Conservation (phyloP, 768 basidiomycete genomes). For the Leccinum truebloodii region DNA sequence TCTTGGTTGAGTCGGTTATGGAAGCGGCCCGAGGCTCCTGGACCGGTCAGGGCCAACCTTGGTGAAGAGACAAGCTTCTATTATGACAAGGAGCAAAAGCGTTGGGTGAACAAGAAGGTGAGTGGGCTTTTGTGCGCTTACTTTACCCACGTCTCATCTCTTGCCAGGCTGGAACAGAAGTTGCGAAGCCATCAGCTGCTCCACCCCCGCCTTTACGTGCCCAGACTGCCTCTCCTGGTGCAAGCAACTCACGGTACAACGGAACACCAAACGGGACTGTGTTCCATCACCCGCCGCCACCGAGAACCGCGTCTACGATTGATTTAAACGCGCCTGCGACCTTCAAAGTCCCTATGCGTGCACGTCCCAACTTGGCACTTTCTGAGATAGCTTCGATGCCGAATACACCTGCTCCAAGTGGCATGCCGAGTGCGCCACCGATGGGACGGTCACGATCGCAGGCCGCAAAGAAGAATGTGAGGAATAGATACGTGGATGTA, state of each 20-base stretch:
- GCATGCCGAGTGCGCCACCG: conserved; percentile 35
- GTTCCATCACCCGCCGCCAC: conserved; percentile 22
- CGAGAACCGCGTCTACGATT: conserved; percentile 63
- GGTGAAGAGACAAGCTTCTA: conserved; percentile 91
- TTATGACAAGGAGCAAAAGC: conserved; percentile 92
- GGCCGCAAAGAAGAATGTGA: conserved; percentile 69
- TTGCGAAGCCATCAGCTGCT: conserved; percentile 52
- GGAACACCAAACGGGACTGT: conserved; percentile 28
- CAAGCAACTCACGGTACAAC: conserved; percentile 38
- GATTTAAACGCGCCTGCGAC: conserved; percentile 57
- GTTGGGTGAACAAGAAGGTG: conserved; percentile 96
- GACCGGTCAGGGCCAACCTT: conserved; percentile 86
- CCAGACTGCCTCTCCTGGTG: conserved; percentile 82
- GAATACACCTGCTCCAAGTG: conserved; percentile 29
- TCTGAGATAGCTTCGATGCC: conserved; percentile 39
- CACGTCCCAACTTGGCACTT: conserved; percentile 67
- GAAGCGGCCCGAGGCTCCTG: conserved; percentile 65
- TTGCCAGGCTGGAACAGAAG: conserved; percentile 53
- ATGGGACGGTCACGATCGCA: conserved; percentile 54
- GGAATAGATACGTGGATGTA: conserved; percentile 90
- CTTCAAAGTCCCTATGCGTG: conserved; percentile 51
- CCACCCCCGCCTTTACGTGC: conserved; percentile 82
- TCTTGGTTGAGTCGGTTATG: conserved; percentile 87
- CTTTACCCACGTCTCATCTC: conserved; percentile 1
- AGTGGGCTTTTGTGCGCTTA: conserved; percentile 13